Evolutionary conservation across 225 moss, liverwort and hornwort species (phyloP), one percentile per base, ranked within the genome.

Genomic region (Neckera pumila): DNA sequence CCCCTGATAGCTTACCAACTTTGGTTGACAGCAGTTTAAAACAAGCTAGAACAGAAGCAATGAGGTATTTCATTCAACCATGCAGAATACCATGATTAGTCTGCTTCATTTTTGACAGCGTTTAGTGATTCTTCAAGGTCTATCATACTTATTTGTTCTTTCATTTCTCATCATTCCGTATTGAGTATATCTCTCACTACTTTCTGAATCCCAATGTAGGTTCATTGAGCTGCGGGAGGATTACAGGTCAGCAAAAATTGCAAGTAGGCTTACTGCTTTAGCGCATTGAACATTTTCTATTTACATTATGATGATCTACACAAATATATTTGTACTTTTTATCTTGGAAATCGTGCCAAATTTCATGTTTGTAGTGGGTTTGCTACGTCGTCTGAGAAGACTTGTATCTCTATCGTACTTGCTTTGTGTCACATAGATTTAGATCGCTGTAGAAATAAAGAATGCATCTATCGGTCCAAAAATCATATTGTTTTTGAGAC

Each of bases 21-120:
- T 89, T 99, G 90, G 96, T 99, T 54, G 99, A 99, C 79, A 96
- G 96, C 94, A 99, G 99, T 90, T 93, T 99, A 79, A 97, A 99
- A 91, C 99, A 97, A 89, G 96, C 97, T 77, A 93, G 97, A 86
- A 94, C 95, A 86, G 99, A 99, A 83, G 99, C 99, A 58, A 92
- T 97, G 89, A 93, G 96, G 99, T 97, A 95, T 63, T 40, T 64
- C 33, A 66, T 72, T 74, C 33, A 49, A 80, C 60, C 58, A 30
- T 88, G 61, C 40, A 12, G 73, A 60, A 33, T 87, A 59, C 34
- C 59, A 60, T 77, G 49, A 40, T 77, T 81, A 78, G 36, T 84
- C 67, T 86, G 23, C 45, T 83, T 85, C 54, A 38, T 62, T 85
- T 71, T 77, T 17, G 79, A 54, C 47, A 42, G 47, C 11, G 28